These are phyloP conservation scores for Chamaecyparis obtusa DNA, from an alignment of 75 land plant genomes.

Conservation along the genomic window DNA sequence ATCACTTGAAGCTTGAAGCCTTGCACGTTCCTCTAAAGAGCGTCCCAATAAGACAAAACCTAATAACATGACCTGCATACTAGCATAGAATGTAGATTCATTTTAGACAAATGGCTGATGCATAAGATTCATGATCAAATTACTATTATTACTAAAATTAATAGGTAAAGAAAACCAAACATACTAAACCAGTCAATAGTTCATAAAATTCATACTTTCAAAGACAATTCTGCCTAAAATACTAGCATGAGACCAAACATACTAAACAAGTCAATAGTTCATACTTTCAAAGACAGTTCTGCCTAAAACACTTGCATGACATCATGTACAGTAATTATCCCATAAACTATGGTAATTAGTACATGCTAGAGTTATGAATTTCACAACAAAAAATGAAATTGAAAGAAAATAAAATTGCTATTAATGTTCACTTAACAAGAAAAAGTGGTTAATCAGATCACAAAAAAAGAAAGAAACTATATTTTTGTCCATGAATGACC, in stretches of 20 bases:
- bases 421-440: background rate
- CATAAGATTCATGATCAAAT: background rate
- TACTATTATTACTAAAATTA: background rate
- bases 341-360: background rate
- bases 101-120: slow-evolving; percentile 6
- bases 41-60: slow-evolving; percentile 95
- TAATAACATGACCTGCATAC: slow-evolving; percentile 95
- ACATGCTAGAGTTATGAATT: background rate
- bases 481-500: background rate
- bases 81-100: slow-evolving; percentile 23
- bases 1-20: slow-evolving; percentile 90
- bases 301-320: background rate
- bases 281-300: background rate
- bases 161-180: background rate
- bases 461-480: background rate
- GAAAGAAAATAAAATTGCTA: background rate
- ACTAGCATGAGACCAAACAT: background rate
- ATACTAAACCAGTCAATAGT: background rate
- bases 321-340: background rate
- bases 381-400: background rate
- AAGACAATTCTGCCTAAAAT: background rate
- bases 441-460: background rate
- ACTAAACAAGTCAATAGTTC: background rate
- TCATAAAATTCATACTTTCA: background rate
- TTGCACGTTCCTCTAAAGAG: slow-evolving; percentile 82